Percentiles rank a stretch among this genome's conserved stretches.
phyloP scores from a whole-genome alignment of 345 rosid species.

The Eucalyptus decipiens region DNA sequence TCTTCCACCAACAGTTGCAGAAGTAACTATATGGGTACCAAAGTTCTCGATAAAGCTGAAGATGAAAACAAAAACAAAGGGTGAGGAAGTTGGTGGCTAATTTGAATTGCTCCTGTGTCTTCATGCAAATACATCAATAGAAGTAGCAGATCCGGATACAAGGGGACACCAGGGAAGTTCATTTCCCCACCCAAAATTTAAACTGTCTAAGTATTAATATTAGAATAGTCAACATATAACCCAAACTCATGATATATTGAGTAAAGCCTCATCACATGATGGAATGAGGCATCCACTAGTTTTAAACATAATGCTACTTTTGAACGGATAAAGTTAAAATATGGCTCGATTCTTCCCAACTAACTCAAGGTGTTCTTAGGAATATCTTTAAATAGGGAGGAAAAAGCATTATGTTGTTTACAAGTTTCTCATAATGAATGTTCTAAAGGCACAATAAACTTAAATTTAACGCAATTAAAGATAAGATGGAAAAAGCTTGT shows the following conservation, averaged over 20 bases:
- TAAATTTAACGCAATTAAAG: background rate
- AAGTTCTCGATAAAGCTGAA: slow-evolving; percentile 79
- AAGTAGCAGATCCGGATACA: background rate
- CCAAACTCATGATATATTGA: background rate
- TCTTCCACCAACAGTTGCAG: slow-evolving; percentile 92
- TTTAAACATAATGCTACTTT: background rate
- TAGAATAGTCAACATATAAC: background rate
- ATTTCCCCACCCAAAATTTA: background rate
- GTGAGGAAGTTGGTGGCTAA: slow-evolving; percentile 3
- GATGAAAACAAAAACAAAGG: background rate
- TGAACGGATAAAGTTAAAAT: background rate
- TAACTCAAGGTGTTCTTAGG: background rate
- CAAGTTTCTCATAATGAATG: background rate
- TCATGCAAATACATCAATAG: background rate
- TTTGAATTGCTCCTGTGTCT: background rate
- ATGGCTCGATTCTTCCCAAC: background rate
- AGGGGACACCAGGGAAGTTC: background rate
- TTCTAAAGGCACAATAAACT: background rate
- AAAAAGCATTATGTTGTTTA: background rate
- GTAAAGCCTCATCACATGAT: background rate
- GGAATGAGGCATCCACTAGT: background rate
- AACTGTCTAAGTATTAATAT: background rate
- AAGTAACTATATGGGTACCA: slow-evolving; percentile 84
- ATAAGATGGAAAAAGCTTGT: background rate
- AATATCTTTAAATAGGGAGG: background rate